A percentile compares a stretch with the other conserved stretches of the same genome.
Conservation (phyloP, 805 yeast species). For the Middelhovenomyces tepae region DNA sequence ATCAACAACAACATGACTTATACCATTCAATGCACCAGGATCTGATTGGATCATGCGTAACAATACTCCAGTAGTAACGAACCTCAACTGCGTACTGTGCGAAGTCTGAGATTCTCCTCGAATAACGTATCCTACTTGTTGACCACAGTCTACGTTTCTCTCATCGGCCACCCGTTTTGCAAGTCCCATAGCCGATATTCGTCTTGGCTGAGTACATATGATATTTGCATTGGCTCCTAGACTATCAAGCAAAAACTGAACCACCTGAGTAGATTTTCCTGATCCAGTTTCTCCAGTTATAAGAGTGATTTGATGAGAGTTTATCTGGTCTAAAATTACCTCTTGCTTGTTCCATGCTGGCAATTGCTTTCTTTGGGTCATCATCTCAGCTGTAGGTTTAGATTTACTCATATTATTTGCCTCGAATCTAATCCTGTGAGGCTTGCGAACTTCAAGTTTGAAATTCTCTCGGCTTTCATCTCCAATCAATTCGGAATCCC, state of each 20-base stretch:
- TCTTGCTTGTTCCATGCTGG: conserved; percentile 79
- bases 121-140: conserved; percentile 80
- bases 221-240: conserved; percentile 45
- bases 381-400: conserved; percentile 33
- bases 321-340: conserved; percentile 48
- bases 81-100: conserved; percentile 60
- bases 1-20: conserved; percentile 74
- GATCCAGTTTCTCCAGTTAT: conserved; percentile 98
- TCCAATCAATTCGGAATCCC: conserved; percentile 18
- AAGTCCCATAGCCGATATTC: conserved; percentile 89
- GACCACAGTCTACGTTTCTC: conserved; percentile 53
- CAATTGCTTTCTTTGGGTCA: conserved; percentile 42
- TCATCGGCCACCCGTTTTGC: conserved; percentile 91
- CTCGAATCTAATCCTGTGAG: background rate
- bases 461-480: too few species aligned
- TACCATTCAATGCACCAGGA: conserved; percentile 26
- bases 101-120: conserved; percentile 76
- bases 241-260: conserved; percentile 73
- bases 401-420: conserved; percentile 15
- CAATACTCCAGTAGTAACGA: conserved; percentile 88
- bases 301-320: conserved; percentile 53
- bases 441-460: conserved; percentile 4
- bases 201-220: conserved; percentile 89
- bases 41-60: conserved; percentile 70
- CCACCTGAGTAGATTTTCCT: conserved; percentile 92